Base-by-base conservation (phyloP, 208 protist species). In the Acanthamoeba lugdunensis region DNA sequence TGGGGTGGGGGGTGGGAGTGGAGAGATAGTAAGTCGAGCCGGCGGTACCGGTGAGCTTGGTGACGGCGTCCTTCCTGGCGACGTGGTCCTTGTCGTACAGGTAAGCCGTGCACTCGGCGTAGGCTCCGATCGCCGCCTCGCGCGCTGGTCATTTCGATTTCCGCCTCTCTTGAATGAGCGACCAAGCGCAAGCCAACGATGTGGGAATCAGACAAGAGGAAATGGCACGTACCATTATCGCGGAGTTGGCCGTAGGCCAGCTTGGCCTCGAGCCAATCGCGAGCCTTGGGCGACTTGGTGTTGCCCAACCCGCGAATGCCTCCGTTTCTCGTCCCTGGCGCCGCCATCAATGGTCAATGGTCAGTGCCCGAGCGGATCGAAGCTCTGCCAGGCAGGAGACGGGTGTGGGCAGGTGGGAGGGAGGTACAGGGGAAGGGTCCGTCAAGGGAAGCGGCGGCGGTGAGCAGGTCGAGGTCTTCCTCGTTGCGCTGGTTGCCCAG, bases 401-500 rank as follows among this genome's bases (percentile, higher is more conserved):
- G 18, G 2, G 6, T 25, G 54, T 61, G 54, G 18, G 54, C 54
- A 58, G 14, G n/a, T 13, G 54, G 54, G 54, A 23, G 54, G 33
- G 33, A 61, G 54, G 71, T 79, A 79, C 71, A 79, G 71, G 71
- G 11, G 23, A 79, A 45, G 37, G 71, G 71, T 14, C 16, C 9
- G 37, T 50, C 71, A 3, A 79, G 11, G 16, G 71, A 37, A 28
- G 71, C 71, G 7, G 71, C 71, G 71, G 71, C 71, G 13, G 30
- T 79, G 14, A 87, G 37, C 11, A 87, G 6, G 50, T 52, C 79
- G 37, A 87, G 52, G n/a, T 87, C 79, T 8, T 87, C 79, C 48
- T 61, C 52, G 25, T 87, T 87, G 4, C 79, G 9, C 52, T 87
- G 79, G n/a, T 63, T 21, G 50, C 79, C 79, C 18, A 87, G 79